Conservation (phyloP, 176 grass and related monocot genomes). For the Pontederia paniculata region DNA sequence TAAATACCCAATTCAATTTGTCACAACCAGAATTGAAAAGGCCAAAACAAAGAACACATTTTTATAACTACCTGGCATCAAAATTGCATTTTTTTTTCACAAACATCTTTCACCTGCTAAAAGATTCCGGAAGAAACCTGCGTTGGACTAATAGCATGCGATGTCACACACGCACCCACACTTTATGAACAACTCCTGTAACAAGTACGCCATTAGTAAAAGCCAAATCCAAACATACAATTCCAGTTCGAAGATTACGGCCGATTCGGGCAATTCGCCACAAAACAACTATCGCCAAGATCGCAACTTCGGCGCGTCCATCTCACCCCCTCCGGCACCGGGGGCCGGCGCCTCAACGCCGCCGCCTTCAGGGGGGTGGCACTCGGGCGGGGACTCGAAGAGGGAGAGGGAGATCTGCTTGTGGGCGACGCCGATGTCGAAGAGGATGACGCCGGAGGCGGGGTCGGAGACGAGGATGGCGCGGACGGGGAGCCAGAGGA, state of each 20-base stretch:
- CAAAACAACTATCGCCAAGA: background rate
- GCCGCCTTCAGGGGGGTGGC: slow-evolving; percentile 15
- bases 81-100: background rate
- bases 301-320: background rate
- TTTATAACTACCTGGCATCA: background rate
- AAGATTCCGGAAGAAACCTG: background rate
- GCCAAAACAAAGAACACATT: no score
- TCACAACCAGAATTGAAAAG: no score
- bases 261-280: background rate
- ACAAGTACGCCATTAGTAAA: no score
- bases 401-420: slow-evolving; percentile 73
- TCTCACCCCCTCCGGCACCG: background rate
- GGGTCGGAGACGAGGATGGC: slow-evolving; percentile 50
- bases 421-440: slow-evolving; percentile 81
- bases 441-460: slow-evolving; percentile 52
- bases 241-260: background rate
- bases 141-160: background rate
- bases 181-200: no score
- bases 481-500: slow-evolving; percentile 88
- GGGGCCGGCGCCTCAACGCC: background rate
- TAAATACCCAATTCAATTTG: no score
- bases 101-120: background rate
- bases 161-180: background rate
- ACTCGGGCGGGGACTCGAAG: slow-evolving; percentile 89
- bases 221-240: background rate